Evolutionary conservation across 2,329 filamentous ascomycete species (phyloP).

Genomic region (Alternaria sp.): DNA sequence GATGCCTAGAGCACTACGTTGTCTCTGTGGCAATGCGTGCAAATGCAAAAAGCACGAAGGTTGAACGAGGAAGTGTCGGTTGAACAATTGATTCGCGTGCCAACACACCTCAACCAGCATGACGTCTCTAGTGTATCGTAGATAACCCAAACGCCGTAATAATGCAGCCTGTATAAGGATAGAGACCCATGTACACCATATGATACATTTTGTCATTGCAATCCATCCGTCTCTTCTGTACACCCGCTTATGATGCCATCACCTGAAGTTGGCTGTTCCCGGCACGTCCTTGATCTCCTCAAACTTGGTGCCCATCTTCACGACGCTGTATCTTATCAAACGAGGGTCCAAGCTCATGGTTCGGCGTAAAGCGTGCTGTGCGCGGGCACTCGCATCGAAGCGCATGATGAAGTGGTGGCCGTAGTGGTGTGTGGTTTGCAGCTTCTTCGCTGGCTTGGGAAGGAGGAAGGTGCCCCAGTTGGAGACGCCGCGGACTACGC

Average conservation of each 20-base stretch:
- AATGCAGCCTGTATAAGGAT: not conserved
- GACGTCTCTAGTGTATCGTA: not conserved
- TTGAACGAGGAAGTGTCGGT: not conserved
- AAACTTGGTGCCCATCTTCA: conserved; percentile 78
- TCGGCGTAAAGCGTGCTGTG: conserved; percentile 75
- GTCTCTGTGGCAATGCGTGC: not conserved
- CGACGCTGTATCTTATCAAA: conserved; percentile 84
- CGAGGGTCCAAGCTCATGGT: conserved; percentile 86
- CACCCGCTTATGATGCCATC: not conserved
- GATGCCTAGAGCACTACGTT: not conserved
- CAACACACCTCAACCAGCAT: not conserved
- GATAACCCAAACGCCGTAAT: not conserved
- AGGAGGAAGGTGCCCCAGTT: conserved; percentile 96
- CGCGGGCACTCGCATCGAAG: conserved; percentile 78
- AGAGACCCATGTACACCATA: not conserved
- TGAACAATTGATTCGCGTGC: not conserved
- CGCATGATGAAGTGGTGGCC: conserved; percentile 99
- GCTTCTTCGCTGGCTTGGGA: conserved; percentile 76
- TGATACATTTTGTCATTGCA: conserved; percentile 1
- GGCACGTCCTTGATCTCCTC: conserved; percentile 65
- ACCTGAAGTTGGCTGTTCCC: conserved; percentile 59
- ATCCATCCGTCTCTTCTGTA: not conserved
- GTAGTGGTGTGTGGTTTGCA: conserved; percentile 81
- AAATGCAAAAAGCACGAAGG: not conserved
- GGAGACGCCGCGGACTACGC: conserved; percentile 87